Conservation (phyloP, 2,329 filamentous ascomycete genomes). For the Colletotrichum neosansevieriae region DNA sequence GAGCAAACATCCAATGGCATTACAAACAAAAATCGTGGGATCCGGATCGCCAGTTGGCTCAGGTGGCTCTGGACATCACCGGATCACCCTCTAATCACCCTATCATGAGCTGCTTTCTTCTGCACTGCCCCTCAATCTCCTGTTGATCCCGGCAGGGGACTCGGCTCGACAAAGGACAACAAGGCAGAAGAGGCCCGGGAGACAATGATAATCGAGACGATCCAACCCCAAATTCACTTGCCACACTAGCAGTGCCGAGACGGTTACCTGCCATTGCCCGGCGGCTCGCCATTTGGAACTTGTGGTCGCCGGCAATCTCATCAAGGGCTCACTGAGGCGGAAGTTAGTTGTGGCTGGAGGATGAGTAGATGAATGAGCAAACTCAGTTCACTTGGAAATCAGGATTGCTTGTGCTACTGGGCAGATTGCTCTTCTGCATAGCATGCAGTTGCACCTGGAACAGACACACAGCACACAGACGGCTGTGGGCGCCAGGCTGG, state of each 20-base stretch:
- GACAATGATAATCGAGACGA: constrained; percentile 24
- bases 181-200: constrained; percentile 22
- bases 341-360: neutral
- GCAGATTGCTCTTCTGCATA: constrained; percentile 8
- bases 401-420: constrained; percentile 6
- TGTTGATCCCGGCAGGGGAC: constrained; percentile 33
- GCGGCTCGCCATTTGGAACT: constrained; percentile 7
- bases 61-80: constrained; percentile 11
- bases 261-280: constrained; percentile 27
- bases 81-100: constrained; percentile 25
- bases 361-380: neutral
- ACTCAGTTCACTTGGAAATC: neutral
- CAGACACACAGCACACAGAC: neutral
- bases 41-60: constrained; percentile 29
- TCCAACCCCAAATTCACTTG: constrained; percentile 10
- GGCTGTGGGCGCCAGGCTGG: constrained; percentile 10
- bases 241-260: constrained; percentile 24
- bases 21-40: constrained; percentile 15
- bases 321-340: neutral
- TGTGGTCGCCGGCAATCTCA: constrained; percentile 19
- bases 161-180: constrained; percentile 25
- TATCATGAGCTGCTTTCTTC: constrained; percentile 17
- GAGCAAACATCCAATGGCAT: constrained; percentile 16
- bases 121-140: constrained; percentile 35
- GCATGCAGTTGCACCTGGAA: constrained; percentile 12